phyloP scores from a whole-genome alignment of 352 stramenopile genomes.

The Albugo candida region DNA sequence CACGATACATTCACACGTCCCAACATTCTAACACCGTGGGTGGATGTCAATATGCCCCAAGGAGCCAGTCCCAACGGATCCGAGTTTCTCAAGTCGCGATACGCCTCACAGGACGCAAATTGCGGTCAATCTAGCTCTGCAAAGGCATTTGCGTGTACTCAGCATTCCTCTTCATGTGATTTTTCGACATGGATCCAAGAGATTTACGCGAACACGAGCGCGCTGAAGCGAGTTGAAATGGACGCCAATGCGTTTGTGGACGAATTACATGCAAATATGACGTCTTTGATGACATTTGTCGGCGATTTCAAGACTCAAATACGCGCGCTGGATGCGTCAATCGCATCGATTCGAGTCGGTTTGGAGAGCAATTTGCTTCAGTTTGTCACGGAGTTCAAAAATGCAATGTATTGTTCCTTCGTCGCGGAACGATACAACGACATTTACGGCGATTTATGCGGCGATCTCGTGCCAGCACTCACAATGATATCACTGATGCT shows the following conservation, averaged over 20 bases:
- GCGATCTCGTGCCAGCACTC: constrained; percentile 37
- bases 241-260: constrained; percentile 14
- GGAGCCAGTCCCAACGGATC: not conserved
- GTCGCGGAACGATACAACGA: constrained; percentile 21
- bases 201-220: constrained; percentile 2
- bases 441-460: constrained; percentile 31
- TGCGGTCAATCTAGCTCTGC: not conserved
- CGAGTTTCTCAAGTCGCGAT: constrained; percentile 10
- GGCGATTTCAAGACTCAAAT: constrained; percentile 25
- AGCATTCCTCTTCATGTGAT: constrained; percentile 2
- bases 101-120: constrained; percentile 2
- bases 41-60: constrained; percentile 2
- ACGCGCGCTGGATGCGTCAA: constrained; percentile 13
- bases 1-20: constrained; percentile 11
- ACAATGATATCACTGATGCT: constrained; percentile 62
- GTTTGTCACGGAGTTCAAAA: constrained; percentile 33
- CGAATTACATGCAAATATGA: constrained; percentile 15
- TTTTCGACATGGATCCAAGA: constrained; percentile 7
- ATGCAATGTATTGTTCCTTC: constrained; percentile 42
- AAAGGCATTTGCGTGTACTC: not conserved
- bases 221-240: constrained; percentile 8
- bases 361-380: constrained; percentile 25
- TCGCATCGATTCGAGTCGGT: constrained; percentile 20
- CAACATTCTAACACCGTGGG: constrained; percentile 21
- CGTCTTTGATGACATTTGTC: constrained; percentile 12